Base-by-base conservation (phyloP, 345 rosid species). In the Cardamine occulta region DNA sequence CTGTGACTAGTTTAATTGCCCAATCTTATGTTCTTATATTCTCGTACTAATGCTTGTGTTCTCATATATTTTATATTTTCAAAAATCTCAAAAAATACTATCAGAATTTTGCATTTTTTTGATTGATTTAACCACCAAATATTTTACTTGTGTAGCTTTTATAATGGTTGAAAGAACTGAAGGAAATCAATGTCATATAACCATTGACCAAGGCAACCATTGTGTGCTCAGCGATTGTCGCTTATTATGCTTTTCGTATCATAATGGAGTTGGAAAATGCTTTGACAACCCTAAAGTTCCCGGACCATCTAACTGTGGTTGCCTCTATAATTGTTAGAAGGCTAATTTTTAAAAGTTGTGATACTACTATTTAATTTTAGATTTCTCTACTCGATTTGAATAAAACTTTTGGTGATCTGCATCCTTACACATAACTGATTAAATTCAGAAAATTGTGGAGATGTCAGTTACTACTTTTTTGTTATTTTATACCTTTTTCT, bases 211-310 rank as follows among this genome's bases (percentile, higher is more conserved):
- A 9, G 1, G 10, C 12, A 37, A 9, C 3, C 0, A 2, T 9
- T 37, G 40, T 37, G 0, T 9, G 4, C 12, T 10, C 4, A 9
- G 12, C 13, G 1, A 37, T 34, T 76, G 80, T 6, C 42, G 57
- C 53, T 10, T 21, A 45, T 56, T 13, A 11, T 76, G 80, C 24
- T 63, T 1, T 31, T 0, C 52, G 0, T 52, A 31, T 3, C 63
- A 40, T 3, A 76, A 76, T 32, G 80, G 70, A 26, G 74, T 76
- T 53, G 80, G 70, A 31, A 35, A 70, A 24, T 70, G 80, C 63
- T 6, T 69, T 7, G 80, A 76, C 34, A 75, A 76, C 63, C 74
- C 52, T 54, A 56, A 63, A 5, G 75, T 76, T 70, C 11, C 52
- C 1, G 80, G 80, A 17, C 63, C 18, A 44, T 1, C 15, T 12